Evolutionary conservation across 371 early-diverging fungal genomes (phyloP).

Genomic region (Mucor piriformis): DNA sequence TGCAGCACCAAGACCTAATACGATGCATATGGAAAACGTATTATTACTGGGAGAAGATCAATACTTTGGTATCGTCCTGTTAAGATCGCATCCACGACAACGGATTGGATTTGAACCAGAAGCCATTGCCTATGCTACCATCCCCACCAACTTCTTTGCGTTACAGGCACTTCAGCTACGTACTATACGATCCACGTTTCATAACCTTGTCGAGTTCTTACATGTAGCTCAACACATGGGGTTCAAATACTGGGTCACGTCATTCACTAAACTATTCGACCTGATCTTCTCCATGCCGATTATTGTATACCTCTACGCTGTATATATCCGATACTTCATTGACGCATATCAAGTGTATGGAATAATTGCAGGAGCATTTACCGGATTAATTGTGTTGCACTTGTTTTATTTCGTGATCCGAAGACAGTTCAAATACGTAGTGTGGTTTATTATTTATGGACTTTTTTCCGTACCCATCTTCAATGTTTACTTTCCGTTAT

Average conservation of each 20-base stretch:
- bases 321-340: slow-evolving; percentile 37
- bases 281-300: slow-evolving; percentile 47
- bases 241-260: slow-evolving; percentile 42
- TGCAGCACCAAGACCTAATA: slow-evolving; percentile 40
- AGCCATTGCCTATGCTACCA: slow-evolving; percentile 44
- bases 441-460: slow-evolving; percentile 50
- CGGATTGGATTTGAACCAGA: slow-evolving; percentile 53
- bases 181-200: slow-evolving; percentile 38
- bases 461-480: slow-evolving; percentile 43
- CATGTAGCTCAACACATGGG: slow-evolving; percentile 42
- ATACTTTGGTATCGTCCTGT: slow-evolving; percentile 41
- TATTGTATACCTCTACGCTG: slow-evolving; percentile 42
- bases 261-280: slow-evolving; percentile 42
- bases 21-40: slow-evolving; percentile 51
- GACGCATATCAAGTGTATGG: slow-evolving; percentile 30
- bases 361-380: slow-evolving; percentile 42
- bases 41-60: slow-evolving; percentile 53
- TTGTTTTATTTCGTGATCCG: slow-evolving; percentile 46
- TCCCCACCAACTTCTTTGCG: slow-evolving; percentile 45
- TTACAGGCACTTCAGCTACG: slow-evolving; percentile 46
- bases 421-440: slow-evolving; percentile 48
- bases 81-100: slow-evolving; percentile 46
- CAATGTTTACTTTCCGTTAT: slow-evolving; percentile 47
- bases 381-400: slow-evolving; percentile 33
- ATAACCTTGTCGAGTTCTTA: slow-evolving; percentile 47